Base-by-base conservation (phyloP, 306 rosid genomes). In the Citrullus colocynthis region DNA sequence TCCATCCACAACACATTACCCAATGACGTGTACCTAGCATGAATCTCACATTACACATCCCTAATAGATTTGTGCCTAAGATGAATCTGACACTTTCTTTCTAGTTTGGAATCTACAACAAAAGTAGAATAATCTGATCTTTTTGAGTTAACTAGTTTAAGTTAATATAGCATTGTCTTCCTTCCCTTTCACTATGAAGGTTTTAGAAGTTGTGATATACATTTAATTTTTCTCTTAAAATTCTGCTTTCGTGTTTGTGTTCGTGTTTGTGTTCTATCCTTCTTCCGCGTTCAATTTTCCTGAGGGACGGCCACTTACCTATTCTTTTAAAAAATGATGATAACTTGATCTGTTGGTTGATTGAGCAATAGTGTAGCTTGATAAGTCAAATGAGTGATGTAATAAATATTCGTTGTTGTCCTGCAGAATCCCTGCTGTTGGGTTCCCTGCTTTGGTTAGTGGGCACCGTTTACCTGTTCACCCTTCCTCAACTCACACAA, bases 341-440 rank as follows among this genome's bases (percentile, higher is more conserved):
- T 73, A 15, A 80, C 45, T 72, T 8, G 58, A 44, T 44, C 4
- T 71, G 39, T 48, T 44, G n/a, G 28, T 41, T 65, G 49, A 57
- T 51, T 37, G 61, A 44, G 30, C 30, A 14, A 12, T 18, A 12
- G 11, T 54, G 37, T 48, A 1, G 56, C 34, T 54, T 79, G 14
- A 57, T 75, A 42, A 34, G 51, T 75, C 52, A 36, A 20, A 62
- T 74, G 79, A 51, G 76, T 21, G 76, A 71, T 48, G 73, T 73
- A 65, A 17, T 65, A 18, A 67, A 30, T 83, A 81, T 76, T 28
- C 48, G 48, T 79, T 74, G 75, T 63, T 52, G 67, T 81, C n/a
- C 65, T 77, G 76, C 92, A 91, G 97, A 93, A 93, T 88, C 93
- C 97, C 98, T 94, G 98, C 98, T 91, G 98, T 77, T 93, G 98